Evolutionary conservation across 345 rosid species (phyloP), one percentile per base, ranked within the genome.

Genomic region (Lepidium sativum): DNA sequence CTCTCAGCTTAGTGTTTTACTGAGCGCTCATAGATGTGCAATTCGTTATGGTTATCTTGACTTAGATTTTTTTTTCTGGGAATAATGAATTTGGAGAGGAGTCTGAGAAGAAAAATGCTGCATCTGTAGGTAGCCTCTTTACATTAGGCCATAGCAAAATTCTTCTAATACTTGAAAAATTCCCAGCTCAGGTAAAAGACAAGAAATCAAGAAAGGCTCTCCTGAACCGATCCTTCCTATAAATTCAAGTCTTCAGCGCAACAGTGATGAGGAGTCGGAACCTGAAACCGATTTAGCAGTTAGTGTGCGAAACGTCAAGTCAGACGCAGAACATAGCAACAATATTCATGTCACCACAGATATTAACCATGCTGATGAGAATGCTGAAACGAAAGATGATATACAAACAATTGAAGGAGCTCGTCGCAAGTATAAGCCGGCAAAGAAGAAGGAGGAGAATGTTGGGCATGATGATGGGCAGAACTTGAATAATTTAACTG

Each of bases 131-230:
- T n/a, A n/a, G n/a, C n/a, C n/a, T 27, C 31, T 12, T 20, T 13
- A 27, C 13, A 18, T 7, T 9, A 12, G 50, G 35, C n/a, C n/a
- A 6, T 13, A 42, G 38, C 9, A 35, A 44, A 39, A 6, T 53
- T 2, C 11, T 34, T 16, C 35, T 29, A 35, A 63, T 44, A 27
- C 39, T 18, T 55, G 31, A 21, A 1, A 6, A 11, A 8, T n/a
- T 29, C 57, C 49, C 75, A 76, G 92, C 71, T 79, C 84, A 0
- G 72, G n/a, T 31, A 84, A 72, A 81, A 75, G 80, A 37, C 80
- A 72, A 55, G 86, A 77, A 47, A 73, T 73, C 65, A 87, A 83
- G 79, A 84, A 86, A 78, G 72, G 71, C 3, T 76, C 83, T 16
- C 66, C 82, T 12, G 70, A 80, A 69, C 78, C 66, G 53, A 76